Base-by-base conservation (phyloP, 257 asterid species). In the Fraxinus quadrangulata region DNA sequence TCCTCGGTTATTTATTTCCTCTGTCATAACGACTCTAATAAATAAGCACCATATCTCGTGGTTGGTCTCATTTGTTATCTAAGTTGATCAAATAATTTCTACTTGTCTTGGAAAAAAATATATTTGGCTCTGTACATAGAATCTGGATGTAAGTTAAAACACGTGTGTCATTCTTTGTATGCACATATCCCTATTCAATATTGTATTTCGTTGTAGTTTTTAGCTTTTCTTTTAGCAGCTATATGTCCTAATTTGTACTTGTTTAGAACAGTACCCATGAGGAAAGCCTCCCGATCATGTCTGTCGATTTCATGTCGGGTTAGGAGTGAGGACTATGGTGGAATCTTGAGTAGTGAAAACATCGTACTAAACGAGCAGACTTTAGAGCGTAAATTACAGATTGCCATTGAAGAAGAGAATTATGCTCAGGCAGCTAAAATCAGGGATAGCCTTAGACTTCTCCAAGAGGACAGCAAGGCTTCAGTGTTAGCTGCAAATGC, bases 401-500 rank as follows among this genome's bases (percentile, higher is more conserved):
- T 81, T 28, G 97, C 99, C 4, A 86, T 95, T 21, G 80, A 90
- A 51, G 91, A 91, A 75, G 99, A 95, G 83, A 90, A 95, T 88
- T 95, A 95, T 67, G 82, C 90, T 13, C 88, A 88, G 75, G 97
- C 99, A 28, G 99, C 99, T 34, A 84, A 93, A 83, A 89, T 95
- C 88, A 82, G 99, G 87, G 98, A 96, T 69, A 88, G 87, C 87
- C 96, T 96, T 17, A 84, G 81, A 10, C 91, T 89, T 82, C 97
- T 96, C 83, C 99, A 96, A 78, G 93, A 89, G 80, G 96, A 95
- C 81, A 88, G 94, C 85, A 91, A 88, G 85, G 84, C 97, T 63
- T 88, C 99, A 5, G 93, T 93, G 36, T 77, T 95, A 74, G 98
- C 97, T 69, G 96, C 98, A 72, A 95, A 93, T 77, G 92, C 93